Conservation (phyloP, 2,329 filamentous ascomycete species). For the Phyllachora maydis region DNA sequence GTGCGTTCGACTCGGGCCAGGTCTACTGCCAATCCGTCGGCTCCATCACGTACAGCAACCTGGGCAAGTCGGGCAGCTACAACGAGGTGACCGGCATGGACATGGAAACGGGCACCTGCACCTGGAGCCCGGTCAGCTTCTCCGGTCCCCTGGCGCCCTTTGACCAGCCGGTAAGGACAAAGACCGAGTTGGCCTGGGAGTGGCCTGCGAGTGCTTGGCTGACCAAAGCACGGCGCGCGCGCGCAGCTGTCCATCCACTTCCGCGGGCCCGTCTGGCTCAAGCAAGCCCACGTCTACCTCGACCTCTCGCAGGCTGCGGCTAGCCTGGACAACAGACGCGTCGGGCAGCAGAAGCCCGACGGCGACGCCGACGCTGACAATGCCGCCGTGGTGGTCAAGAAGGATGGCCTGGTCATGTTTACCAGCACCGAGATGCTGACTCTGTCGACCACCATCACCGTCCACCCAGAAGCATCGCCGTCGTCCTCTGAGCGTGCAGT, state of each 20-base stretch:
- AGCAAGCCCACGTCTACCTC: conserved; percentile 51
- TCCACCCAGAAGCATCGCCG: too few relatives aligned
- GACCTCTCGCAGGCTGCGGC: too few relatives aligned
- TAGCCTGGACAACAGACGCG: conserved; percentile 14
- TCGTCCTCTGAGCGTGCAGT: too few relatives aligned
- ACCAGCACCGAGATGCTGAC: neutral
- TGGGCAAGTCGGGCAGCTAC: conserved; percentile 40
- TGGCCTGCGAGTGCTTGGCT: neutral
- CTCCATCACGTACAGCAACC: conserved; percentile 45
- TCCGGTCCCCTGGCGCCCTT: conserved; percentile 43
- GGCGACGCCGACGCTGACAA: conserved; percentile 5
- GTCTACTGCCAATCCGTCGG: conserved; percentile 45
- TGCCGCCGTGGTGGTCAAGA: conserved; percentile 4
- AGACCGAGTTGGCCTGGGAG: too few relatives aligned
- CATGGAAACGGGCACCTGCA: conserved; percentile 26
- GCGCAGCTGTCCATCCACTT: conserved; percentile 48
- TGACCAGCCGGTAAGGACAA: conserved; percentile 51
- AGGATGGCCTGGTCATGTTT: neutral
- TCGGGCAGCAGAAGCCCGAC: conserved; percentile 9
- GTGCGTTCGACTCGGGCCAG: too few relatives aligned
- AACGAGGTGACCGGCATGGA: conserved; percentile 42
- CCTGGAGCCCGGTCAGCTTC: conserved; percentile 27
- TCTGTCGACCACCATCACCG: conserved; percentile 16
- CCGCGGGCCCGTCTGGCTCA: conserved; percentile 46
- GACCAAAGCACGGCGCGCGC: neutral